Evolutionary conservation across 78 protist genomes (phyloP), one percentile per base, ranked within the genome.

Genomic region (Dictyostelium firmibasis): DNA sequence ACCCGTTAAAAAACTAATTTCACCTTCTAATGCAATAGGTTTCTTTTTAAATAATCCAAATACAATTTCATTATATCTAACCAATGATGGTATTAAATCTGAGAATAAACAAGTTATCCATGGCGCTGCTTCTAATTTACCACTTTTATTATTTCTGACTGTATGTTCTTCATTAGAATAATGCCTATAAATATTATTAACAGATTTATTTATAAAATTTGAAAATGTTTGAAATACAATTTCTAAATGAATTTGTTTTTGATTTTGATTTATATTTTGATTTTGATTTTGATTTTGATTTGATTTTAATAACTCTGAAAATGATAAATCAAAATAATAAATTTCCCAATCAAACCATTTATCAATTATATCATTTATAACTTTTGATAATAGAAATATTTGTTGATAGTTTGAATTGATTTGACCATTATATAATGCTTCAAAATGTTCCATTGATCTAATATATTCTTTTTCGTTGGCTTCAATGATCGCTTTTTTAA

Each of bases 61-160:
- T 2, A 77, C 72, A 16, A 76, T 25, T 6, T 78, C 35, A 70
- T 89, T 89, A 70, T 79, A 89, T 47, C 81, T 53, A 14, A 81
- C 74, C n/a, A 89, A 29, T 0, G 29, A 10, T 43, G 86, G 87
- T 47, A 89, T 47, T 18, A 89, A 33, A 4, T 89, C 94, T 43
- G 74, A 33, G 23, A 89, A 67, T 2, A 81, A 38, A 44, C 87
- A 83, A 20, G 94, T 81, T 4, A 89, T 27, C 94, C 94, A 89
- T 18, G 94, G 83, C 9, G 94, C 44, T 5, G 87, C 25, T 35
- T 89, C 88, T 25, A 69, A 16, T 31, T 67, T 81, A 6, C 35
- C 60, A 70, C n/a, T 81, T 7, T 69, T 81, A 47, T 47, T 60
- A 29, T 43, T 70, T 16, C 33, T 81, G 4, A 86, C 47, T 67